A percentile compares a stretch with the other conserved stretches of the same genome.
These are phyloP conservation scores for Solanum bulbocastanum DNA, from an alignment of 257 asterid genomes.

Conservation along the genomic window DNA sequence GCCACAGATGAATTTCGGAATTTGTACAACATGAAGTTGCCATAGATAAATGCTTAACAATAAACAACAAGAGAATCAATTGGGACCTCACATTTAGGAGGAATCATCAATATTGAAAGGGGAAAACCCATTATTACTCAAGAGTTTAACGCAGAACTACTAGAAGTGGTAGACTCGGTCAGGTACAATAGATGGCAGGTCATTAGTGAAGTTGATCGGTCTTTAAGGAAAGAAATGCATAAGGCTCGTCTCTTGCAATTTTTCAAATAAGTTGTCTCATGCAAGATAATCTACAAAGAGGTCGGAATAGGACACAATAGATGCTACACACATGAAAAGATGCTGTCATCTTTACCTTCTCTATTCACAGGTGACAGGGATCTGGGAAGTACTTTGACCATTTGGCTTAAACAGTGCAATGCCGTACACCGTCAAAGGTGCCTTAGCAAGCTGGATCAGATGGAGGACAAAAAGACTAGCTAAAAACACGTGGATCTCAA, in stretches of 20 bases:
- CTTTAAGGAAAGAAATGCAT: neutral
- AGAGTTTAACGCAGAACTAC: neutral
- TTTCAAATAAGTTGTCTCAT: neutral
- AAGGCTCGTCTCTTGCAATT: neutral
- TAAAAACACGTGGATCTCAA: neutral
- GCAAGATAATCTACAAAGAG: neutral
- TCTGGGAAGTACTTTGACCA: neutral
- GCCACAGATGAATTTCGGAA: neutral
- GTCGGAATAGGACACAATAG: neutral
- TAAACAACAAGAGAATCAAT: neutral
- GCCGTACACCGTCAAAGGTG: neutral
- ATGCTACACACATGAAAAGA: neutral
- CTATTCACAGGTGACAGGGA: neutral
- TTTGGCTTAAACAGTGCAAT: neutral
- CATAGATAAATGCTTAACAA: neutral
- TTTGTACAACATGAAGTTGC: neutral
- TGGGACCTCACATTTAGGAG: neutral
- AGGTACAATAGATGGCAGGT: neutral
- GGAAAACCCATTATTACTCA: neutral
- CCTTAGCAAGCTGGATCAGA: neutral
- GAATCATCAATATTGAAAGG: neutral
- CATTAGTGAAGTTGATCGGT: neutral
- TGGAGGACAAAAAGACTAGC: neutral
- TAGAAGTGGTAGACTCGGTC: neutral
- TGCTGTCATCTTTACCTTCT: neutral